These are phyloP conservation scores for Nissolia schottii DNA, from an alignment of 306 rosid genomes.

Conservation along the genomic window DNA sequence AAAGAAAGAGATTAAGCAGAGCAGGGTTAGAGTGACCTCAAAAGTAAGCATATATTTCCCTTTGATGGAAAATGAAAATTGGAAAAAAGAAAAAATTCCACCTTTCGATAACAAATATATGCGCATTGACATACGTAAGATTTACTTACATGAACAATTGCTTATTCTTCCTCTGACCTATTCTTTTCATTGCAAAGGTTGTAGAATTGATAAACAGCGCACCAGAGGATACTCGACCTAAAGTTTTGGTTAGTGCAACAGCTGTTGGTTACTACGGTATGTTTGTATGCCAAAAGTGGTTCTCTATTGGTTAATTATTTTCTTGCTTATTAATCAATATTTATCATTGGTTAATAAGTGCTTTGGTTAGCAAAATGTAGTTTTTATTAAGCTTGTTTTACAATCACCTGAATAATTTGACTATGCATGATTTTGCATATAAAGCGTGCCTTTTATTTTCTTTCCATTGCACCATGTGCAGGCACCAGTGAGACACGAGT, in stretches of 20 bases:
- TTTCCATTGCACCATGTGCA: slow-evolving; percentile 27
- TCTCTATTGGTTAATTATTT: not conserved
- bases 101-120: too few species aligned
- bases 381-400: not conserved
- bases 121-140: not conserved
- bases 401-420: not conserved
- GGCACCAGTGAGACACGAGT: slow-evolving; percentile 72
- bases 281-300: slow-evolving; percentile 28
- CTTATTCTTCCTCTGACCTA: slow-evolving; percentile 36
- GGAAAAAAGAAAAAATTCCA: too few species aligned
- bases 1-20: slow-evolving; percentile 87
- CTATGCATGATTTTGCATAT: not conserved
- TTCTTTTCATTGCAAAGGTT: slow-evolving; percentile 57
- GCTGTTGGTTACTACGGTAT: slow-evolving; percentile 96
- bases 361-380: not conserved
- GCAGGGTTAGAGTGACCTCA: slow-evolving; percentile 86
- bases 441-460: not conserved
- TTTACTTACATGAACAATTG: not conserved
- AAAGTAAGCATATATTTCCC: slow-evolving; percentile 51
- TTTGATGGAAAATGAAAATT: not conserved
- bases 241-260: slow-evolving; percentile 87
- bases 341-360: not conserved
- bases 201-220: slow-evolving; percentile 72
- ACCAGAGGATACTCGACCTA: slow-evolving; percentile 67
- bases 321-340: not conserved